Conservation (phyloP, 1,284 basidiomycete species). For the Leccinum griseonigrum region DNA sequence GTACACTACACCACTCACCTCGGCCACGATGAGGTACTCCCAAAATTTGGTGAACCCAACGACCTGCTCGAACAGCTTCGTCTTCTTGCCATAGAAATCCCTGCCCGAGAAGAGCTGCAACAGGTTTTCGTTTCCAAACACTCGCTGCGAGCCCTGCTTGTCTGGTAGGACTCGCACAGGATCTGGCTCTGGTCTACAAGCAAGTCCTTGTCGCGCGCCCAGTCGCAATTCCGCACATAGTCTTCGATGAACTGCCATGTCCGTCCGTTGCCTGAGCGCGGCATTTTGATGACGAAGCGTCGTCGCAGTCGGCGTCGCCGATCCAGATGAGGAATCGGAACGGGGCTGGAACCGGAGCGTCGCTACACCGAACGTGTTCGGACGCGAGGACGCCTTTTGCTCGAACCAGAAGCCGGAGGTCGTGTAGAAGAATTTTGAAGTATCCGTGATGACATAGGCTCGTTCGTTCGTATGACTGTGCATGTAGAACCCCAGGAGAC, state of each 20-base stretch:
- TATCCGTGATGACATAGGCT: constrained; percentile 81
- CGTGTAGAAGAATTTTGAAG: constrained; percentile 71
- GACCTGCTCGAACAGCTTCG: constrained; percentile 80
- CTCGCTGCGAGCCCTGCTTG: constrained; percentile 80
- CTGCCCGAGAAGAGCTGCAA: constrained; percentile 80
- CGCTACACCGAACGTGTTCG: constrained; percentile 48
- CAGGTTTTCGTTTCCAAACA: constrained; percentile 58
- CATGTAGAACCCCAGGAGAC: constrained; percentile 83
- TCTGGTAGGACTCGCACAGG: constrained; percentile 86
- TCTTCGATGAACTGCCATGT: constrained; percentile 77
- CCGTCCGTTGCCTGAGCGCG: constrained; percentile 79
- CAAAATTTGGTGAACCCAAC: constrained; percentile 97
- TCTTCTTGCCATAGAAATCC: constrained; percentile 73
- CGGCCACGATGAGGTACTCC: constrained; percentile 92
- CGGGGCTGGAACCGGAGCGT: constrained; percentile 83
- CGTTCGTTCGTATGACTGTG: constrained; percentile 79
- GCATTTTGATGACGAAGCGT: constrained; percentile 46
- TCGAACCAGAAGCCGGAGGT: constrained; percentile 77
- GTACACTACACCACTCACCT: constrained; percentile 50
- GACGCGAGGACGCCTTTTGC: constrained; percentile 59
- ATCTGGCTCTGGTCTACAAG: constrained; percentile 87
- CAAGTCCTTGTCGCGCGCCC: constrained; percentile 73
- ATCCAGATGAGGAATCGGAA: constrained; percentile 90
- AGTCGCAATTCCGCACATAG: constrained; percentile 92
- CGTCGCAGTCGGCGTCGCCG: constrained; percentile 70